These are phyloP conservation scores for Suhomyces guaymorum DNA, from an alignment of 1,139 yeast species.

Conservation along the genomic window DNA sequence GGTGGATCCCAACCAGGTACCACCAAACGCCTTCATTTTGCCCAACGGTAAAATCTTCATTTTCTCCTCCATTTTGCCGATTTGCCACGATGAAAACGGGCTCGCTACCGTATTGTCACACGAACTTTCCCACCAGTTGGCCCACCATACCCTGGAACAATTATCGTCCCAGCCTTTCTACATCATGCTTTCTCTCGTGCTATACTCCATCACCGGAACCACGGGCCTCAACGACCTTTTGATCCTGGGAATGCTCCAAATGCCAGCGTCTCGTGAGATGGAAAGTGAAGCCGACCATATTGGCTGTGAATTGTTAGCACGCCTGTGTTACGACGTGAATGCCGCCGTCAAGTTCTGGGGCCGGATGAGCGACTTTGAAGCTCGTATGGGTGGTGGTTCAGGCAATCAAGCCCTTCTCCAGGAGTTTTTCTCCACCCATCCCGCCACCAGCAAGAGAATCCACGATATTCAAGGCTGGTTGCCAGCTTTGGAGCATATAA, in stretches of 20 bases:
- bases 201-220: conserved; percentile 39
- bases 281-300: conserved; percentile 95
- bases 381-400: conserved; percentile 18
- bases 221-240: conserved; percentile 51
- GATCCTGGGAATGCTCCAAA: conserved; percentile 59
- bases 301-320: conserved; percentile 88
- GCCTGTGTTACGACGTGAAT: conserved; percentile 79
- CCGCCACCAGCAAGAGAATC: conserved; percentile 75
- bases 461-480: conserved; percentile 70
- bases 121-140: conserved; percentile 91
- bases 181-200: conserved; percentile 48
- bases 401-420: conserved; percentile 28
- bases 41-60: conserved; percentile 97
- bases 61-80: conserved; percentile 73
- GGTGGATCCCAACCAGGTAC: conserved; percentile 53
- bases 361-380: conserved; percentile 70
- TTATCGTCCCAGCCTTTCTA: conserved; percentile 60
- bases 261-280: conserved; percentile 90
- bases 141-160: conserved; percentile 87
- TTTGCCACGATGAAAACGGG: conserved; percentile 83
- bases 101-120: conserved; percentile 91
- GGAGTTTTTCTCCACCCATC: conserved; percentile 87
- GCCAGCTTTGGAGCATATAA: conserved; percentile 58
- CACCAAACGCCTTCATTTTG: conserved; percentile 94
- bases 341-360: conserved; percentile 80